A percentile compares a stretch with the other conserved stretches of the same genome.
Conservation (phyloP, 2,329 filamentous ascomycete genomes). For the Sarocladium kiliense region DNA sequence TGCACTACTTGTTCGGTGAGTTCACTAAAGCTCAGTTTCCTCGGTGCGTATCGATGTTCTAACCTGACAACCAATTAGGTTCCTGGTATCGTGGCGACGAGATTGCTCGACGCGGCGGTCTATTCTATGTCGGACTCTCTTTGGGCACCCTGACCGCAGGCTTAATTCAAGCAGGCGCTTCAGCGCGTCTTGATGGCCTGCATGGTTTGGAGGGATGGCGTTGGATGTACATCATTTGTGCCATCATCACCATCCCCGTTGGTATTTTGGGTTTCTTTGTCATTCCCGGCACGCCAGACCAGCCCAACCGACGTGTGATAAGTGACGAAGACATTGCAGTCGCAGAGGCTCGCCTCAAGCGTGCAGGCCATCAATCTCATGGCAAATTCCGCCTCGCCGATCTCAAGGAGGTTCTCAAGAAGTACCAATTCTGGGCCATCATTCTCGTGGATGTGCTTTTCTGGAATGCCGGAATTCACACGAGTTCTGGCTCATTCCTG, state of each 20-base stretch:
- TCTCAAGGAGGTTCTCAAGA: conserved; percentile 28
- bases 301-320: conserved; percentile 42
- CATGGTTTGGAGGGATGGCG: conserved; percentile 55
- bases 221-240: conserved; percentile 53
- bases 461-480: conserved; percentile 48
- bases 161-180: conserved; percentile 20
- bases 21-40: not conserved
- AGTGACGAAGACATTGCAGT: conserved; percentile 40
- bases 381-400: conserved; percentile 27
- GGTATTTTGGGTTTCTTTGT: conserved; percentile 45
- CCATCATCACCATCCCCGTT: conserved; percentile 15
- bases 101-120: conserved; percentile 41
- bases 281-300: conserved; percentile 39
- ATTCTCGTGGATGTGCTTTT: conserved; percentile 49
- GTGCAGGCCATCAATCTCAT: conserved; percentile 33
- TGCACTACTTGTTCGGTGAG: conserved; percentile 29
- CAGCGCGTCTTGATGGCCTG: conserved; percentile 26
- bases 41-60: conserved; percentile 10
- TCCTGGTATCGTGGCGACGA: conserved; percentile 44
- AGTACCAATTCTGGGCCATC: conserved; percentile 45
- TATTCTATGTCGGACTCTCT: conserved; percentile 45
- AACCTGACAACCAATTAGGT: conserved; percentile 12
- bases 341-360: conserved; percentile 37
- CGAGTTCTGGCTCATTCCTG: conserved; percentile 43
- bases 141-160: conserved; percentile 48